Base-by-base conservation (phyloP, 441 rosid genomes). In the Adansonia grandidieri region DNA sequence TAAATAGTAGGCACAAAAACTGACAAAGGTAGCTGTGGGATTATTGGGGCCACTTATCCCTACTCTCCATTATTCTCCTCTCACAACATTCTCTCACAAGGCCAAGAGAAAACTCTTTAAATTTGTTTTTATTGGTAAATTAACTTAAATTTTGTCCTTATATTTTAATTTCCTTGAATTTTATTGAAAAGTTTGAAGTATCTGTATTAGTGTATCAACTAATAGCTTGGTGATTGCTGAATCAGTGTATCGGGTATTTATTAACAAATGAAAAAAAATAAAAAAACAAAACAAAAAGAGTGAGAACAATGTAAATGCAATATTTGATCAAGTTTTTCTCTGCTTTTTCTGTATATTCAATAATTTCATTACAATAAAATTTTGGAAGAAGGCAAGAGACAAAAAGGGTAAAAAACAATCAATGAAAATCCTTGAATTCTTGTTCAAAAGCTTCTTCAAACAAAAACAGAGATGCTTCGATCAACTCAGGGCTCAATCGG, bases 401-500 rank as follows among this genome's bases (percentile, higher is more conserved):
- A 10, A 19, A 14, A 74, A 24, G 11, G 10, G 7, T 6, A 44
- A 9, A 10, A 20, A 42, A 20, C 6, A 58, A 48, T 75, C 61
- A 76, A 51, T 20, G 71, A 40, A 64, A 76, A 51, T 64, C 72
- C 13, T 37, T 6, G 50, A 76, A 51, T 65, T 76, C 72, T 37
- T 76, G 78, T 40, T 76, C 19, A 13, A 76, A 42, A 76, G 73
- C 78, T 53, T 76, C 78, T 53, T 65, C 72, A 1, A 76, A 17
- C 37, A 76, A 51, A 76, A 76, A 53, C 20, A 7, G 22, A 17
- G 78, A 76, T 8, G 78, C 92, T 50, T 89, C 87, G 92, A 90
- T 89, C 81, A 90, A 78, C 44, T 88, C 90, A 75, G 94, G 94
- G 58, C 94, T 90, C 77, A 89, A 83, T 77, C 92, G 81, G 74